Evolutionary conservation across 164 flowering plant species (phyloP).

Genomic region (Macadamia integrifolia): DNA sequence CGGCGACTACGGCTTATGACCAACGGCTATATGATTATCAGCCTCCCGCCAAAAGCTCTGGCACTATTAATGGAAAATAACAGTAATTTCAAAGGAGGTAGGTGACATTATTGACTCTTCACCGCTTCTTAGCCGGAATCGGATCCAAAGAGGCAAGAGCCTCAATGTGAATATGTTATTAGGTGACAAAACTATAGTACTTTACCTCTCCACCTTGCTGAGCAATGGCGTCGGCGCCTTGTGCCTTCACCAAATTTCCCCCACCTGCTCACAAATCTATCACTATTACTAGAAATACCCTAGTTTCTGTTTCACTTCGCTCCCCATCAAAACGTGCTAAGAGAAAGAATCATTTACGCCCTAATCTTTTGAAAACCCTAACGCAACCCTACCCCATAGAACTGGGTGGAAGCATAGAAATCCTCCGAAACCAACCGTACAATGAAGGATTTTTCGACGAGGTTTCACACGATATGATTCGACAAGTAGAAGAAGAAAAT

Average conservation of each 20-base stretch:
- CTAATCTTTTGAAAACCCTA: slow-evolving; percentile 1
- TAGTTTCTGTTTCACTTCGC: slow-evolving; percentile 4
- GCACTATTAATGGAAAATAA: no score
- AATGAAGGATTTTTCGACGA: slow-evolving; percentile 2
- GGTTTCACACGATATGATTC: not conserved
- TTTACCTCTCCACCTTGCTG: not conserved
- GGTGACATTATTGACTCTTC: no score
- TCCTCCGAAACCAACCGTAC: slow-evolving; percentile 3
- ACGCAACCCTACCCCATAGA: slow-evolving; percentile 26
- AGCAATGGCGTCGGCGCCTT: slow-evolving; percentile 33
- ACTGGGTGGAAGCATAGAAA: slow-evolving; percentile 11
- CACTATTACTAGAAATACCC: not conserved
- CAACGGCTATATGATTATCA: no score
- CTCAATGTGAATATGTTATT: not conserved
- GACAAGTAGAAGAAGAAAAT: slow-evolving; percentile 3
- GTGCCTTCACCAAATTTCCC: slow-evolving; percentile 19
- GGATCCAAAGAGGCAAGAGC: not conserved
- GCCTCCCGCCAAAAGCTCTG: no score
- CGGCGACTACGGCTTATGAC: no score
- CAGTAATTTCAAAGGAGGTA: no score
- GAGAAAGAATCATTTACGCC: slow-evolving; percentile 59
- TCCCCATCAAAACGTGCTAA: slow-evolving; percentile 21
- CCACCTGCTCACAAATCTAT: not conserved
- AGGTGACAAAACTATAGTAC: no score
- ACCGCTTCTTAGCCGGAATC: not conserved